Conservation (phyloP, 352 stramenopile genomes). For the Plasmopara viticola region DNA sequence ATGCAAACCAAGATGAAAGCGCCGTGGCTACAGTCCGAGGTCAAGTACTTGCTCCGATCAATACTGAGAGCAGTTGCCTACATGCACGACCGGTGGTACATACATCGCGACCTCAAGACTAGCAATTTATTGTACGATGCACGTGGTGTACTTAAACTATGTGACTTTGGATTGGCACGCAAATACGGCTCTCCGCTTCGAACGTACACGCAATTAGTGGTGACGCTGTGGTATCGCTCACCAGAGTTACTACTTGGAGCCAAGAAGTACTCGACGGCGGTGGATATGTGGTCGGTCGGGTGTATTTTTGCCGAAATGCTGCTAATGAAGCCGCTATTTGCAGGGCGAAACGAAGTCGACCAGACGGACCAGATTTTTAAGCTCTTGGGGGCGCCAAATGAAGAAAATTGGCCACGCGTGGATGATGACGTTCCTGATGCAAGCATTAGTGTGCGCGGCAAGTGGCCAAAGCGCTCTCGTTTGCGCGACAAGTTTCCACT, state of each 20-base stretch:
- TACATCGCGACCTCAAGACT: conserved; percentile 98
- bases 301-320: conserved; percentile 97
- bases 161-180: conserved; percentile 80
- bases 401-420: conserved; percentile 87
- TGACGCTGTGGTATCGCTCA: conserved; percentile 94
- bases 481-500: conserved; percentile 78
- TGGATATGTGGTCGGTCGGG: conserved; percentile 96
- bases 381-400: conserved; percentile 86
- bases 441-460: conserved; percentile 37
- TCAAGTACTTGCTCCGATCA: conserved; percentile 92
- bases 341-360: conserved; percentile 91
- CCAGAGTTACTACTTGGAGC: conserved; percentile 92
- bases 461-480: conserved; percentile 62
- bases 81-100: conserved; percentile 91
- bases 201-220: conserved; percentile 88
- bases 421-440: conserved; percentile 55
- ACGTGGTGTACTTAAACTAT: conserved; percentile 68
- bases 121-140: conserved; percentile 95
- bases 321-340: conserved; percentile 88
- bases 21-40: conserved; percentile 82
- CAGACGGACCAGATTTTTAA: conserved; percentile 97
- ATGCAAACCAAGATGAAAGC: conserved; percentile 82
- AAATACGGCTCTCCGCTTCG: conserved; percentile 77
- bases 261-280: conserved; percentile 88
- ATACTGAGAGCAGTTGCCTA: conserved; percentile 83